These are phyloP conservation scores for Saksenaea vasiformis DNA, from an alignment of 371 early-diverging fungal species.

Conservation along the genomic window DNA sequence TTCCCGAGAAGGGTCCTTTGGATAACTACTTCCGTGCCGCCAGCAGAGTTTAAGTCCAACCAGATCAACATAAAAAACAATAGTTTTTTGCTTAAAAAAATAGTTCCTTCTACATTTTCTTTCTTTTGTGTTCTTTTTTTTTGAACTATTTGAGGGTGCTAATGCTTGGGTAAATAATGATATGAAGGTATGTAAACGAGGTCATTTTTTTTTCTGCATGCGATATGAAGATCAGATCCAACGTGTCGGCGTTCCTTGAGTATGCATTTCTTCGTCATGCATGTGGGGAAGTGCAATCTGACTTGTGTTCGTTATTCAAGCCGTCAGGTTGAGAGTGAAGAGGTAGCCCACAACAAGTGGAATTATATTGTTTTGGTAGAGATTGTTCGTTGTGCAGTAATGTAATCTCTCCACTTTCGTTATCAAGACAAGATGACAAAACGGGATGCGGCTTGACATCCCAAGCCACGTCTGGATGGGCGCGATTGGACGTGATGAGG, in stretches of 20 bases:
- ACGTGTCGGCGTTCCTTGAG: background rate
- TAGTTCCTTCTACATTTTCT: slow-evolving; percentile 1
- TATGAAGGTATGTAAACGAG: background rate
- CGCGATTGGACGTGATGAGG: slow-evolving; percentile 65
- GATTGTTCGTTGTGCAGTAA: background rate
- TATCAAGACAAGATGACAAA: background rate
- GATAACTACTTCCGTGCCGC: slow-evolving; percentile 52
- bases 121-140: background rate
- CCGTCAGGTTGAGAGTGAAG: slow-evolving; percentile 18
- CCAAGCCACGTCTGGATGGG: background rate
- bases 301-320: background rate
- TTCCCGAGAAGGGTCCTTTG: slow-evolving; percentile 89
- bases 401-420: background rate
- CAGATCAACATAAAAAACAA: slow-evolving; percentile 4
- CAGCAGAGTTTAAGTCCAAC: slow-evolving; percentile 28
- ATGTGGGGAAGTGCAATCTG: background rate
- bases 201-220: background rate
- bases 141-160: background rate
- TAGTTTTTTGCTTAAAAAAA: slow-evolving; percentile 5
- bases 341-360: slow-evolving; percentile 14
- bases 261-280: background rate
- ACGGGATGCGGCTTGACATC: slow-evolving; percentile 8
- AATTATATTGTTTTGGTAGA: slow-evolving; percentile 1
- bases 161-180: background rate
- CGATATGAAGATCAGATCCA: background rate